phyloP scores from a whole-genome alignment of 306 rosid species.

The Ochetophila trinervis region DNA sequence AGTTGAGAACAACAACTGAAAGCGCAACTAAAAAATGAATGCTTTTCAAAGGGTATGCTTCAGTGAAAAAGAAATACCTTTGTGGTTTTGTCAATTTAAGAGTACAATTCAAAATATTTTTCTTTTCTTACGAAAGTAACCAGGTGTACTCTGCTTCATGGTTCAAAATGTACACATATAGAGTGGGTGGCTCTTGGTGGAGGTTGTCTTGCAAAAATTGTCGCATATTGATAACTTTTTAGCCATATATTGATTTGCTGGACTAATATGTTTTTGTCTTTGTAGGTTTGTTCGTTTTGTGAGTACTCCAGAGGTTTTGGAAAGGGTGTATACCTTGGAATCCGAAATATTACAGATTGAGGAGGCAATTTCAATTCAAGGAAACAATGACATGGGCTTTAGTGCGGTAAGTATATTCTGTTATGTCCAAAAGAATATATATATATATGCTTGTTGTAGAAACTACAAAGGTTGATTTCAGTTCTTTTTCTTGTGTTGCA shows the following conservation, averaged over 20 bases:
- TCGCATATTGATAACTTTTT: constrained; percentile 7
- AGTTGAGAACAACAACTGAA: not conserved
- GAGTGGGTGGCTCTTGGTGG: constrained; percentile 5
- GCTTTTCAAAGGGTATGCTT: not conserved
- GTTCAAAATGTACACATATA: constrained; percentile 4
- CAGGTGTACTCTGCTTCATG: constrained; percentile 3
- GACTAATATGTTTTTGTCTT: constrained; percentile 23
- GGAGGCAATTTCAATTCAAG: constrained; percentile 91
- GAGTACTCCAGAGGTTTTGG: constrained; percentile 91
- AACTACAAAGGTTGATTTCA: constrained; percentile 25
- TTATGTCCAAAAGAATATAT: constrained; percentile 1
- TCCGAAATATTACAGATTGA: constrained; percentile 91
- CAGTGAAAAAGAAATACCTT: not conserved
- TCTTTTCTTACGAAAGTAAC: not conserved
- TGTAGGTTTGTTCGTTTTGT: constrained; percentile 96
- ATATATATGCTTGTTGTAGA: not conserved
- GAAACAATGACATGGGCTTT: constrained; percentile 58
- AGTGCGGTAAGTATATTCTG: constrained; percentile 50
- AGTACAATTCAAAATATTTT: not conserved
- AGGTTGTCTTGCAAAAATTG: constrained; percentile 12
- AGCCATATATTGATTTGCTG: not conserved
- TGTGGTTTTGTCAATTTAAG: not conserved
- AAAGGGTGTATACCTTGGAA: constrained; percentile 79
- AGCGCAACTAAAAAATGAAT: not conserved
- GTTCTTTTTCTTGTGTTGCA: constrained; percentile 34